Evolutionary conservation across 2,329 filamentous ascomycete species (phyloP).

Genomic region (Xylariaceae sp.): DNA sequence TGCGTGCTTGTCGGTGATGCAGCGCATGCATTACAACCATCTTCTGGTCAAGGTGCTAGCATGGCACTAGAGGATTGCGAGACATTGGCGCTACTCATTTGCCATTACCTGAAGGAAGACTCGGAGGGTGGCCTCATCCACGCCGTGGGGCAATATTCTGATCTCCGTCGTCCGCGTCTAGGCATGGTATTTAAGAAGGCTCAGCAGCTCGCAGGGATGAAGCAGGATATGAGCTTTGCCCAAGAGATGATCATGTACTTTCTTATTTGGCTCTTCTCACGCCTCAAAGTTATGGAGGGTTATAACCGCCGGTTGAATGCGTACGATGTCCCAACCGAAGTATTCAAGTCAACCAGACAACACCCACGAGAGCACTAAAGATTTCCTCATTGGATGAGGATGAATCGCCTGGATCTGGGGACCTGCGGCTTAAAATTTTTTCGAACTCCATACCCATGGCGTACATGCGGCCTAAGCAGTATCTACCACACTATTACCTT

Average conservation of each 20-base stretch:
- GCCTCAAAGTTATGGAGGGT: slow-evolving; percentile 3
- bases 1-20: slow-evolving; percentile 20
- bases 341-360: slow-evolving; percentile 5
- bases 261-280: slow-evolving; percentile 15
- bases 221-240: slow-evolving; percentile 15
- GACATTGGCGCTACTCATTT: slow-evolving; percentile 11
- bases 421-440: too few relatives aligned
- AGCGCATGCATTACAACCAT: slow-evolving; percentile 18
- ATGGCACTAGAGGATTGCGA: slow-evolving; percentile 20
- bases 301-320: slow-evolving; percentile 13
- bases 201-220: slow-evolving; percentile 19
- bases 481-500: too few relatives aligned
- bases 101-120: slow-evolving; percentile 7
- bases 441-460: too few relatives aligned
- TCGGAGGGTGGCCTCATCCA: not conserved
- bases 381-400: not conserved
- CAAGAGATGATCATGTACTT: slow-evolving; percentile 21
- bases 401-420: not conserved
- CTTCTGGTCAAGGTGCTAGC: slow-evolving; percentile 17
- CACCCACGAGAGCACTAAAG: not conserved
- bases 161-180: slow-evolving; percentile 16
- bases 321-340: slow-evolving; percentile 18
- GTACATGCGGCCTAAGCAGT: too few relatives aligned
- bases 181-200: slow-evolving; percentile 19
- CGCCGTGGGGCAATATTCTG: slow-evolving; percentile 13